Percentiles rank a stretch among this genome's conserved stretches.
These are phyloP conservation scores for Onygena corvina DNA, from an alignment of 2,329 filamentous ascomycete genomes.

Conservation along the genomic window DNA sequence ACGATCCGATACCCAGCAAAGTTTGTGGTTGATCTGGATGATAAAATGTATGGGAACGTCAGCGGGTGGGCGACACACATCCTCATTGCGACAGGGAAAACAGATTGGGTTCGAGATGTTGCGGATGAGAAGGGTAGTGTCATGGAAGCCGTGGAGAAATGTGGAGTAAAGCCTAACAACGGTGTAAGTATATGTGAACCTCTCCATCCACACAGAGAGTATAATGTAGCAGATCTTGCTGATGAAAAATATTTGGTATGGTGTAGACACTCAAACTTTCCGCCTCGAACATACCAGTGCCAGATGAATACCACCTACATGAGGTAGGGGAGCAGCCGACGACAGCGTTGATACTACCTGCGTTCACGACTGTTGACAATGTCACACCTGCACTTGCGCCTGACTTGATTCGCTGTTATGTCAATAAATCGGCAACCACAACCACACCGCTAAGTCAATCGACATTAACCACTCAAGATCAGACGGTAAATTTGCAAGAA, in stretches of 20 bases:
- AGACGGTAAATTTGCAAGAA: neutral
- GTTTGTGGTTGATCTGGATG: conserved; percentile 59
- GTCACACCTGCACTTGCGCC: conserved; percentile 65
- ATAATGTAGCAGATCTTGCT: neutral
- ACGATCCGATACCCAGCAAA: conserved; percentile 64
- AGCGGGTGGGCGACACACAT: conserved; percentile 83
- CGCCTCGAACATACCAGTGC: conserved; percentile 79
- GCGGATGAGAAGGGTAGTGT: conserved; percentile 75
- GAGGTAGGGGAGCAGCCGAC: conserved; percentile 53
- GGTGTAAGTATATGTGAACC: conserved; percentile 25
- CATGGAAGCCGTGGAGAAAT: conserved; percentile 58
- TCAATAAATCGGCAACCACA: conserved; percentile 62
- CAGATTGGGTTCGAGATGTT: conserved; percentile 85
- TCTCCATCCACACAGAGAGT: neutral
- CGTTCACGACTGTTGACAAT: conserved; percentile 71
- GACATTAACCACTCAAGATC: neutral
- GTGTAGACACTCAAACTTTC: conserved; percentile 72
- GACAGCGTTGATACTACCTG: conserved; percentile 69
- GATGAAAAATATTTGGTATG: neutral
- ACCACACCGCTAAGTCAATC: conserved; percentile 44
- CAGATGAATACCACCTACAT: conserved; percentile 48
- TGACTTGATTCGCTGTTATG: conserved; percentile 55
- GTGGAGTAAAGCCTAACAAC: conserved; percentile 31
- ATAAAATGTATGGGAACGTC: conserved; percentile 72
- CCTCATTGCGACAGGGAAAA: conserved; percentile 87